Evolutionary conservation across 345 rosid genomes (phyloP).

Genomic region (Acer yangbiense): DNA sequence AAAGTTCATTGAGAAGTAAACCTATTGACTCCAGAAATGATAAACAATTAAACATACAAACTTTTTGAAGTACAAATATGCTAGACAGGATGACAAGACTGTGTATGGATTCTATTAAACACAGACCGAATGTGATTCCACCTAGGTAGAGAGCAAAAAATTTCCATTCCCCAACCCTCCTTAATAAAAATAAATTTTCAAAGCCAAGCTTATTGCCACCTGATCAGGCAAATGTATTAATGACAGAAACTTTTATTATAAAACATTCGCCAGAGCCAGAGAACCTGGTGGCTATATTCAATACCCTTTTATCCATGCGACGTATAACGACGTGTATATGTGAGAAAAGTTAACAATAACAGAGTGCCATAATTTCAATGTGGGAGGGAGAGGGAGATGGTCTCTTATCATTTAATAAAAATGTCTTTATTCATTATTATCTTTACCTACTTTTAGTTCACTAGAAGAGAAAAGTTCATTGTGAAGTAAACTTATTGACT

Average conservation of each 20-base stretch:
- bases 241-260: neutral
- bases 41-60: neutral
- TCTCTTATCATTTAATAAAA: neutral
- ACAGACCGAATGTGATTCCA: neutral
- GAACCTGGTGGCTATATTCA: neutral
- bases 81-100: neutral
- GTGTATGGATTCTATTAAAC: neutral
- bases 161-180: neutral
- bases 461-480: neutral
- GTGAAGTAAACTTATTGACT: neutral
- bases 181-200: neutral
- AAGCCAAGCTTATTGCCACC: neutral
- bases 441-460: neutral
- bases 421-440: neutral
- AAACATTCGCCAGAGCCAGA: neutral
- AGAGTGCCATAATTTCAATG: neutral
- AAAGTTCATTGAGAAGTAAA: neutral
- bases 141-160: neutral
- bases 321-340: neutral
- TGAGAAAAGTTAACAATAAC: neutral
- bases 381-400: neutral
- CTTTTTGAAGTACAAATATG: too few species aligned
- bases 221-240: neutral
- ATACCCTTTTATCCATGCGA: neutral
- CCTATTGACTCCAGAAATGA: neutral